Base-by-base conservation (phyloP, 208 protist species). In the Trypanosoma boissoni region DNA sequence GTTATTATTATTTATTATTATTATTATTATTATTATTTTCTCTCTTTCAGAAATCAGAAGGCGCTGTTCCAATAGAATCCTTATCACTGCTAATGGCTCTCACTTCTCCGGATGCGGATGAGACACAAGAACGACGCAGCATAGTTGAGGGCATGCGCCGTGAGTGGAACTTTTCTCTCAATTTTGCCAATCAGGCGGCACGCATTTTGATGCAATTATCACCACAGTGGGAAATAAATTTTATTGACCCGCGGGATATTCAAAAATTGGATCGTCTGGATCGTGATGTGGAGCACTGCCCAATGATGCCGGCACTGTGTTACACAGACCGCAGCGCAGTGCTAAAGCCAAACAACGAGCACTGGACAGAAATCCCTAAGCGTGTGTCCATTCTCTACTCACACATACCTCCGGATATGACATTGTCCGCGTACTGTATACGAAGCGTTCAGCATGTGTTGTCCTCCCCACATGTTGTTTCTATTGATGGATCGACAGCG, bases 151-250 rank as follows among this genome's bases (percentile, higher is more conserved):
- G 83, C 26, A 95, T 95, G 86, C 82, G 85, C 9, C 83, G 88
- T 20, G 85, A 95, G 68, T 95, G 88, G 86, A 88, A 90, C 53
- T 95, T 95, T 45, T 68, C 76, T 3, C 72, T 92, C 7, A 78
- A 64, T 12, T 90, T 92, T 49, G 72, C 64, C 4, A 83, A 92
- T 54, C 55, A 84, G 53, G 74, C 75, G 3, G 88, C 83, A 3
- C 82, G 87, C 28, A 58, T 88, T 42, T 31, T 74, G 20, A 61
- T 95, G 36, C 81, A 81, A 51, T 82, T 80, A 58, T 73, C 75
- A 3, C 88, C 85, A 14, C 72, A 86, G 51, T 95, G 88, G 88
- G 75, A 90, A 61, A 76, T 62, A 46, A 69, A 62, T 29, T 95
- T 95, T 56, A 95, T 95, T 53, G 88, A 95, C 49, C 74, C 83